phyloP scores from a whole-genome alignment of 306 rosid genomes.

The Citrullus colocynthis region DNA sequence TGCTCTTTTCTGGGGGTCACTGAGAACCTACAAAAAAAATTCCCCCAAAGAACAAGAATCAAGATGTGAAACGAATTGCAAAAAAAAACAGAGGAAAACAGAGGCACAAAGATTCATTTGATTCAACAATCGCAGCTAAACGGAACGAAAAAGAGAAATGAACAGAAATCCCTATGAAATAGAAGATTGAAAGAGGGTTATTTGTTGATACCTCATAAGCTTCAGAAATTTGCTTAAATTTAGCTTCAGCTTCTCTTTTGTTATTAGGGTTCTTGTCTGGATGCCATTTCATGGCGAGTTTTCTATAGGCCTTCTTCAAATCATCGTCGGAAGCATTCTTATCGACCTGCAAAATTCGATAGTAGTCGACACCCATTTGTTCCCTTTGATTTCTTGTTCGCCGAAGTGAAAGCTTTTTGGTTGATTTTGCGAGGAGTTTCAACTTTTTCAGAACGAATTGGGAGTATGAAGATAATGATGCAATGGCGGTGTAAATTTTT shows the following conservation, averaged over 20 bases:
- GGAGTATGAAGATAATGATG: background rate
- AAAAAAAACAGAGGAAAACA: background rate
- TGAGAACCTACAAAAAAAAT: background rate
- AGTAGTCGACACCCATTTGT: conserved; percentile 11
- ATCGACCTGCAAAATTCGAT: conserved; percentile 10
- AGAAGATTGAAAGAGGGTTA: background rate
- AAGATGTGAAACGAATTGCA: background rate
- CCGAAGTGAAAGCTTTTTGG: background rate
- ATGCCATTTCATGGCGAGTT: conserved; percentile 11
- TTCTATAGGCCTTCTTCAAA: conserved; percentile 11
- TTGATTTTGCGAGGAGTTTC: background rate
- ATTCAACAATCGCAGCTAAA: background rate
- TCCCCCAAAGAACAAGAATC: background rate
- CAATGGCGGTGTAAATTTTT: background rate
- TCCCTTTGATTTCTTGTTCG: background rate
- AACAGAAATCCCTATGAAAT: background rate
- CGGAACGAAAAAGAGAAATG: background rate
- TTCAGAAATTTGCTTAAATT: conserved; percentile 11
- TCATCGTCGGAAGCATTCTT: conserved; percentile 6
- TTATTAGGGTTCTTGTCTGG: conserved; percentile 1
- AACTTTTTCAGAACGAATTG: background rate
- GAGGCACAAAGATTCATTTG: background rate
- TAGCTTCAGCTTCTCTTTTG: conserved; percentile 8
- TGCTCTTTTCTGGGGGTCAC: conserved; percentile 1
- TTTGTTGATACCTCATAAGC: conserved; percentile 3